Percentiles rank a stretch among this genome's conserved stretches.
Evolutionary conservation across 257 asterid species (phyloP).

Genomic region (Solanum raphanifolium): DNA sequence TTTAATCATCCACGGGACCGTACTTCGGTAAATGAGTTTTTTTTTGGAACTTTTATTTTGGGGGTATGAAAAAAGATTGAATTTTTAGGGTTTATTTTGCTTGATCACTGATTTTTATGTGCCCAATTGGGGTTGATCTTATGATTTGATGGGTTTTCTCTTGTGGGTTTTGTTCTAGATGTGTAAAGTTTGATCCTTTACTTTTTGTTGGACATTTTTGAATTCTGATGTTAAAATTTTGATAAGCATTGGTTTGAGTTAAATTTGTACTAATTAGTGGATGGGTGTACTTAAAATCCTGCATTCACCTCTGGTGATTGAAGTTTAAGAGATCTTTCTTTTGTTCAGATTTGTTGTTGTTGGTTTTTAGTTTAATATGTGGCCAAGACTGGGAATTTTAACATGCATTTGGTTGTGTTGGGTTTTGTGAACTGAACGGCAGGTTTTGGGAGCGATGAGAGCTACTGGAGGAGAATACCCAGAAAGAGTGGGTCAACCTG

Average conservation of each 20-base stretch:
- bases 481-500: conserved; percentile 67
- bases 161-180: not conserved
- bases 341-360: not conserved
- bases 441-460: conserved; percentile 69
- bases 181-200: not conserved
- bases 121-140: conserved; percentile 7
- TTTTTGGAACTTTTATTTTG: not conserved
- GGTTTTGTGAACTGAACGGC: conserved; percentile 4
- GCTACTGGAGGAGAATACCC: conserved; percentile 64
- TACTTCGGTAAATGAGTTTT: conserved; percentile 21
- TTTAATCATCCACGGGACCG: conserved; percentile 93
- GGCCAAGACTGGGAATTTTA: not conserved
- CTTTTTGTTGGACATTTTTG: not conserved
- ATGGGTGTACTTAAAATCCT: not conserved
- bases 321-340: not conserved
- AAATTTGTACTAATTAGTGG: not conserved
- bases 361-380: not conserved
- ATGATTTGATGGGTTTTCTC: not conserved
- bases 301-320: not conserved
- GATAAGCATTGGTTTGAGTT: not conserved
- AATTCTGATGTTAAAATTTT: not conserved
- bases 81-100: conserved; percentile 2
- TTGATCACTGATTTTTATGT: conserved; percentile 26
- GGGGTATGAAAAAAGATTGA: not conserved
- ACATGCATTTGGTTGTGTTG: conserved; percentile 16